Conservation (phyloP, 2,329 filamentous ascomycete species). For the Stachybotrys echinatus region DNA sequence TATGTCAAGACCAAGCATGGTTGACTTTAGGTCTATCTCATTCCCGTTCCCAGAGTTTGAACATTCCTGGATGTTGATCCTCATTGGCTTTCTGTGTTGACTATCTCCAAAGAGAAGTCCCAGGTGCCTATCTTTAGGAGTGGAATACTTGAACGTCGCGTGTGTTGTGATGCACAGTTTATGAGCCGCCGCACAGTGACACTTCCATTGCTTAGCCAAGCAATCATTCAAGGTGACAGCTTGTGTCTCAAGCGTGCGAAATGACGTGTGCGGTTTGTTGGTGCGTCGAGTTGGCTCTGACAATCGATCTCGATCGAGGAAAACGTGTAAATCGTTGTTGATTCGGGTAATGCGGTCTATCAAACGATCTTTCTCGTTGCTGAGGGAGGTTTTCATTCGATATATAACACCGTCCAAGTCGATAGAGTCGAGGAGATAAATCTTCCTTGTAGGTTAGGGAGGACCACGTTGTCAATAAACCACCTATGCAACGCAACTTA, state of each 20-base stretch:
- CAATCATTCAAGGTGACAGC: background rate
- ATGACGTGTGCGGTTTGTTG: background rate
- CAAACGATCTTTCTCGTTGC: background rate
- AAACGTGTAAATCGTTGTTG: background rate
- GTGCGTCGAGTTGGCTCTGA: background rate
- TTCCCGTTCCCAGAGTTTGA: background rate
- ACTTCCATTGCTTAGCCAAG: background rate
- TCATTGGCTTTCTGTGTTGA: background rate
- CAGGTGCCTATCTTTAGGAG: background rate
- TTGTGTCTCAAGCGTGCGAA: background rate
- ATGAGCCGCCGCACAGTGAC: background rate
- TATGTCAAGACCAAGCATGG: background rate
- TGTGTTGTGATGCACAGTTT: background rate
- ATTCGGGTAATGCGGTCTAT: background rate
- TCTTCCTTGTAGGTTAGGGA: background rate
- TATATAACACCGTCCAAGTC: background rate
- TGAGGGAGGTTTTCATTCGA: background rate
- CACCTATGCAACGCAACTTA: background rate
- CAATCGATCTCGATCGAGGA: background rate
- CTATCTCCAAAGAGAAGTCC: background rate
- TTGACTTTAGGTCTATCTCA: background rate
- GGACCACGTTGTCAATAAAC: background rate
- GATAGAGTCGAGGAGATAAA: background rate
- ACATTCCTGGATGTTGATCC: background rate
- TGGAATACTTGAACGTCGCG: background rate